Evolutionary conservation across 345 rosid species (phyloP), one percentile per base, ranked within the genome.

Genomic region (Populus simonii): DNA sequence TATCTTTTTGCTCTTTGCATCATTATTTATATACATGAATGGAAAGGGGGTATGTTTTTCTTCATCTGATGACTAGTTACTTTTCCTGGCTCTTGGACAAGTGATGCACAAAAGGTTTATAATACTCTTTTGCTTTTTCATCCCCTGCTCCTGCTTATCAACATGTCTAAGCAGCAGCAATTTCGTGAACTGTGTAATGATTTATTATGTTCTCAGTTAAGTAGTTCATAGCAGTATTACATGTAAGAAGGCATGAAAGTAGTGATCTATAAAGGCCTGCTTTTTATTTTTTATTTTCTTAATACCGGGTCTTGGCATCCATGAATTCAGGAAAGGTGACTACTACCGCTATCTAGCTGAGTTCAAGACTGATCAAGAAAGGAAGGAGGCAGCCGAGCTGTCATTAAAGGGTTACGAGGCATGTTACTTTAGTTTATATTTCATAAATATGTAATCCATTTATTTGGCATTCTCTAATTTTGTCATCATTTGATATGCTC

Each of bases 401-500:
- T 94, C 98, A 8, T 79, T 94, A 72, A 94, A 94, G 86, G 97
- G 94, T 86, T 96, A 96, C 65, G 99, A 93, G 94, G 99, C 84
- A 86, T 75, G 82, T 73, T 81, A 8, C 8, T 31, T 39, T 79
- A 36, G 33, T 23, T 61, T 62, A 65, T 51, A 23, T 49, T 51
- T 11, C 33, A 69, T 31, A 43, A 9, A 33, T 47, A 71, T 20
- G 29, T 12, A 16, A 25, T 74, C 9, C 3, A 27, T 62, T 22
- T 35, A 12, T 45, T 9, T 38, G 59, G 43, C 27, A 15, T 33
- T 59, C 49, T 66, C 12, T 74, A 61, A 20, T 55, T 72, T 66
- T 66, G 47, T 62, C 8, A 8, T 74, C 43, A 33, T 15, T 65
- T 69, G 68, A 71, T 29, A 27, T 20, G 33, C 8, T 65, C 6